These are phyloP conservation scores for Claviceps humidiphila DNA, from an alignment of 2,329 filamentous ascomycete genomes.

Conservation along the genomic window DNA sequence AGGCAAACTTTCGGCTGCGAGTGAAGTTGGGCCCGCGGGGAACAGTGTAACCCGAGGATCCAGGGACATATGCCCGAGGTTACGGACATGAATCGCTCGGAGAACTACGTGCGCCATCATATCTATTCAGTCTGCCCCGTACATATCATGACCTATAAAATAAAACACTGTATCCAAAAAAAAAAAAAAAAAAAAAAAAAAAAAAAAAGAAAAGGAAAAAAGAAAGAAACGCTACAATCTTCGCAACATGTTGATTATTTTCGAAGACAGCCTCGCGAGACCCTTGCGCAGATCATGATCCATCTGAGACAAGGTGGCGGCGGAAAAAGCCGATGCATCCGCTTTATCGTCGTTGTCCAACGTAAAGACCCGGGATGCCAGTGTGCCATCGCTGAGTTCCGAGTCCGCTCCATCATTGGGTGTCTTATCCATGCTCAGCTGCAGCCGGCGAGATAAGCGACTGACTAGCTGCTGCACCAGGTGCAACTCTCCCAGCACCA, in stretches of 20 bases:
- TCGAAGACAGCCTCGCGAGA: not conserved
- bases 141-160: not conserved
- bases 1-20: not conserved
- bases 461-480: conserved; percentile 17
- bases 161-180: not conserved
- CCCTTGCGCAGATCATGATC: not conserved
- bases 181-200: not conserved
- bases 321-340: not conserved
- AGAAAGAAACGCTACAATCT: not conserved
- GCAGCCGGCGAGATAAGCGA: conserved; percentile 10
- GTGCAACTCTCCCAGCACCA: conserved; percentile 21
- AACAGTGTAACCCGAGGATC: no score
- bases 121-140: not conserved
- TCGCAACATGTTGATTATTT: not conserved
- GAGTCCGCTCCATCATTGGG: not conserved
- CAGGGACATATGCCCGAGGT: no score
- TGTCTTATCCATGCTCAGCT: not conserved
- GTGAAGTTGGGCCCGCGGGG: not conserved
- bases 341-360: not conserved
- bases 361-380: not conserved
- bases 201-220: not conserved
- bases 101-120: no score
- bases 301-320: not conserved
- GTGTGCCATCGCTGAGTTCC: not conserved
- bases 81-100: no score